Evolutionary conservation across 2,329 filamentous ascomycete species (phyloP).

Genomic region (Penicillium sp.): DNA sequence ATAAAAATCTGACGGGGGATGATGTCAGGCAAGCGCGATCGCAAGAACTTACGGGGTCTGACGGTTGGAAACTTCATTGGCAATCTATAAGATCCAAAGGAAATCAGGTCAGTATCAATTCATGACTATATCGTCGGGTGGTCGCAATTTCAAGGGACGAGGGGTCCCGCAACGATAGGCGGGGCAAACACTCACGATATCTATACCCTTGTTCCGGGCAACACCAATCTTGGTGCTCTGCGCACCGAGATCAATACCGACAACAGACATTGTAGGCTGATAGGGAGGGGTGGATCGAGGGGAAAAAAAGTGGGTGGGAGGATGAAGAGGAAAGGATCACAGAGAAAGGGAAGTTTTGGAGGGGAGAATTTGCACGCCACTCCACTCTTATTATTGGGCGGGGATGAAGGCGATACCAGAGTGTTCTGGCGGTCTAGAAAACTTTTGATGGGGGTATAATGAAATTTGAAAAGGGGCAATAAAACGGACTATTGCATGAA

Average conservation of each 20-base stretch:
- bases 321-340: conserved; percentile 22
- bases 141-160: neutral
- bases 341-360: conserved; percentile 26
- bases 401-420: conserved; percentile 26
- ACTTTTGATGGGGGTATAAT: conserved; percentile 8
- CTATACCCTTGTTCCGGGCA: conserved; percentile 96
- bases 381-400: conserved; percentile 35
- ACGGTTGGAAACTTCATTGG: conserved; percentile 99
- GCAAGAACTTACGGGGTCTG: conserved; percentile 82
- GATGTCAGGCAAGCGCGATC: conserved; percentile 12
- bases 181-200: conserved; percentile 74
- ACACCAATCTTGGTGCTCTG: conserved; percentile 97
- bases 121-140: neutral
- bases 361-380: conserved; percentile 43
- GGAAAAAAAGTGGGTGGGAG: conserved; percentile 20
- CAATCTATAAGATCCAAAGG: conserved; percentile 63
- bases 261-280: conserved; percentile 57
- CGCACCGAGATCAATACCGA: conserved; percentile 91
- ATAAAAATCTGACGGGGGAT: conserved; percentile 10
- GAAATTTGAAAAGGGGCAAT: neutral
- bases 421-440: conserved; percentile 27
- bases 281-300: conserved; percentile 16
- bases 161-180: conserved; percentile 10
- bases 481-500: neutral
- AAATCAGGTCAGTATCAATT: conserved; percentile 9